A percentile compares a stretch with the other conserved stretches of the same genome.
phyloP scores from a whole-genome alignment of 331 rosid species.

The Quercus tomentella region DNA sequence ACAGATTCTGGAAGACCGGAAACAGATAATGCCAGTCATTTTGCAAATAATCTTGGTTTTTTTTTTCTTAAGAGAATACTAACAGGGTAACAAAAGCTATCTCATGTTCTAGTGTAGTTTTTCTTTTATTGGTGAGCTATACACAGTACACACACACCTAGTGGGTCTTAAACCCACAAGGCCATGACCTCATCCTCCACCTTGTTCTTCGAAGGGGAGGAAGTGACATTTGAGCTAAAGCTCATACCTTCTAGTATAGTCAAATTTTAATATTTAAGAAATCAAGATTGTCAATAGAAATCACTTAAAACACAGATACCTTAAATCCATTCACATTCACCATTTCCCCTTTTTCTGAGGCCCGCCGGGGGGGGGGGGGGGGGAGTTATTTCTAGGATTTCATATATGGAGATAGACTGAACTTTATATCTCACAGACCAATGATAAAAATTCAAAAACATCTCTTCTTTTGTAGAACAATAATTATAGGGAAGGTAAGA shows the following conservation, averaged over 20 bases:
- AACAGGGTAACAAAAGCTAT: not conserved
- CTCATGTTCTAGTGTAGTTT: not conserved
- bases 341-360: not conserved
- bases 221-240: too few species aligned
- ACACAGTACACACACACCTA: not conserved
- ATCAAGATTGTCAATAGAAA: not conserved
- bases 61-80: not conserved
- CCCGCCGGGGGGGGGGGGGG: not conserved
- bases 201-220: too few species aligned
- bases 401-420: too few species aligned
- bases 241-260: too few species aligned
- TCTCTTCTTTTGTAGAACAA: not conserved
- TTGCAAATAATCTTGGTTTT: not conserved
- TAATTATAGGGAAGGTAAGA: not conserved
- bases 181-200: too few species aligned
- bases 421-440: too few species aligned
- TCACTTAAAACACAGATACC: not conserved
- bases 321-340: not conserved
- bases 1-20: slow-evolving; percentile 70
- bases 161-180: too few species aligned
- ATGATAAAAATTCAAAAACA: not conserved
- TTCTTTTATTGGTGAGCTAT: not conserved
- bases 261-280: not conserved
- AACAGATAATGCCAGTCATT: not conserved
- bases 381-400: too few species aligned